Evolutionary conservation across 1,284 basidiomycete genomes (phyloP).

Genomic region (Xerocomus cyaneibrunnescens): DNA sequence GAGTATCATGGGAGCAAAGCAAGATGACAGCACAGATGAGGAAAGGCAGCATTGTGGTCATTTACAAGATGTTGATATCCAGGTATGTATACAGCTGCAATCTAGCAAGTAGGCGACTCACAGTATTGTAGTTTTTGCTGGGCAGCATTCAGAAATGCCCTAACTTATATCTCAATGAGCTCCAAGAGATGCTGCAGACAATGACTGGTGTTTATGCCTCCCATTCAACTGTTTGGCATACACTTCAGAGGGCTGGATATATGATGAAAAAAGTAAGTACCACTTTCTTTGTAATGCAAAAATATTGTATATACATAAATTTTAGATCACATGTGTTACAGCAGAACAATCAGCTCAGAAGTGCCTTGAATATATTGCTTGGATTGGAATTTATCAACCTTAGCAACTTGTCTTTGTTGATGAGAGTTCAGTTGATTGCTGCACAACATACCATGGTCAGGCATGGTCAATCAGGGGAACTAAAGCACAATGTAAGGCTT

Average conservation of each 20-base stretch:
- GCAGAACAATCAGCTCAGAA: slow-evolving; percentile 27
- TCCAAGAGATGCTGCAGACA: not conserved
- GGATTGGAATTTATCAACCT: slow-evolving; percentile 26
- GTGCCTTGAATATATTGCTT: slow-evolving; percentile 16
- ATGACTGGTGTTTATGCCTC: not conserved
- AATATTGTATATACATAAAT: not conserved
- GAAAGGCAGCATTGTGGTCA: not conserved
- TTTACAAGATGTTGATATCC: not conserved
- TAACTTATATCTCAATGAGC: not conserved
- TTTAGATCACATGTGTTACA: slow-evolving; percentile 27
- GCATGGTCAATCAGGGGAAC: slow-evolving; percentile 22
- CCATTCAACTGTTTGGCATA: slow-evolving; percentile 19
- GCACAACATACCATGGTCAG: slow-evolving; percentile 4
- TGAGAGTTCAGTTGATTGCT: slow-evolving; percentile 16
- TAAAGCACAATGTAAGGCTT: slow-evolving; percentile 8
- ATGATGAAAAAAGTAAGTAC: slow-evolving; percentile 27
- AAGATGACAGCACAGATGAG: not conserved
- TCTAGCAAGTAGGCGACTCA: not conserved
- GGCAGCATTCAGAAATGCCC: not conserved
- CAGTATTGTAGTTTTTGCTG: not conserved
- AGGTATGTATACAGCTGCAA: not conserved
- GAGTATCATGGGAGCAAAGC: no score
- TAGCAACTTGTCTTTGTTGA: slow-evolving; percentile 27
- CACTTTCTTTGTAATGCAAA: no score
- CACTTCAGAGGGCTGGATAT: slow-evolving; percentile 16